Base-by-base conservation (phyloP, 371 early-diverging fungal genomes). In the Dipsacomyces acuminosporus region DNA sequence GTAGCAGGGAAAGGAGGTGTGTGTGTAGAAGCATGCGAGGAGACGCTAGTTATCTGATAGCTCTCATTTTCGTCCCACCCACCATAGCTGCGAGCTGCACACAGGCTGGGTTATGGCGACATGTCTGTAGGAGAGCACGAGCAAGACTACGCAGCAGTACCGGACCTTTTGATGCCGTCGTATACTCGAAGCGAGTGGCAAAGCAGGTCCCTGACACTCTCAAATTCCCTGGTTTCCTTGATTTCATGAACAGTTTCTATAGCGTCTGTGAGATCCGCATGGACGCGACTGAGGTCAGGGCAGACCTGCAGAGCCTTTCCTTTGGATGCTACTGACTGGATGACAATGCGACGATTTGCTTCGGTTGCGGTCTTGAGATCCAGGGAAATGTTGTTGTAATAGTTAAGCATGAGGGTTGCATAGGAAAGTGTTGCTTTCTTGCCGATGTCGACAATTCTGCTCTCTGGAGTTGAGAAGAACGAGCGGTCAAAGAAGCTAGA, bases 401-500 rank as follows among this genome's bases (percentile, higher is more conserved):
- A 23, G 41, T 67, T 67, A 35, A 67, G 69, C 61, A 58, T 67
- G 30, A 67, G 51, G 22, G 69, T 67, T 9, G 69, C 69, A 30
- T 67, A 57, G 0, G 69, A 57, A 30, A 67, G 63, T 20, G 69
- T 67, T 13, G 58, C 46, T 23, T 51, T 49, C 24, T 62, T 62
- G 33, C 63, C 59, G 33, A 51, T 54, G 45, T 62, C 69, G 20
- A 48, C 47, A 11, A 69, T 63, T 21, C 69, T 46, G 41, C 54
- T 49, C 48, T 62, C 69, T 11, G 69, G 64, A 2, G 69, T 63
- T 2, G 64, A 58, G 43, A 69, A 69, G 30, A 69, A 69, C 13
- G 69, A 69, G 8, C 64, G 58, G 49, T 63, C 63, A 24, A 62
- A 69, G 48, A 63, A 69, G 56, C 64, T 69, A n/a, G 64, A 63